Base-by-base conservation (phyloP, 495 filamentous ascomycete genomes). In the Penicillium canescens region DNA sequence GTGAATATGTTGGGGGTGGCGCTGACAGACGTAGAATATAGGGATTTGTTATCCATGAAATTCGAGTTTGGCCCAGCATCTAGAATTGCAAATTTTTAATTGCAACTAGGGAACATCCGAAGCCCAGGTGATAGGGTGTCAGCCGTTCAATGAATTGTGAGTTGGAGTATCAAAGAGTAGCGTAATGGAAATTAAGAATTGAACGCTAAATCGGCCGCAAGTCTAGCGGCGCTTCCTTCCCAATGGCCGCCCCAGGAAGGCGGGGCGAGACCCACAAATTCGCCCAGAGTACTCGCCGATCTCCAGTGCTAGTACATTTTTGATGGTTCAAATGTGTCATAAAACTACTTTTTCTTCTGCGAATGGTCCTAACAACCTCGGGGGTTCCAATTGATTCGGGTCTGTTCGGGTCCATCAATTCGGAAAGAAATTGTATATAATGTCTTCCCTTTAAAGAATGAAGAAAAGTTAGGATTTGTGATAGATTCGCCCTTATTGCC, bases 251-350 rank as follows among this genome's bases (percentile, higher is more conserved):
- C 39, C 39, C 39, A 12, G 38, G 20, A 42, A 42, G 40, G 40
- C 40, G 40, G 40, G 39, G 39, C 23, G 39, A 41, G 39, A n/a
- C 39, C 39, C 39, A 41, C 39, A n/a, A 41, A 10, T 21, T 23
- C 39, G 20, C 16, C 2, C 20, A 13, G 20, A 26, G 40, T 24
- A 16, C 7, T 42, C 24, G 40, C 40, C 11, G 20, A 26, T 42
- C 40, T 38, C 12, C 12, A 38, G 4, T 13, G 12, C 36, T 10
- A 41, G 13, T 9, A 11, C 18, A 41, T 16, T 41, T 16, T 41
- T 41, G 39, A 41, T 23, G 20, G 40, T 24, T 42, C 21, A 42
- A 42, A 42, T 42, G 11, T 42, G 40, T 42, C 40, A 42, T 42
- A 42, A 13, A 42, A 42, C 40, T 6, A 10, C 40, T 3, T 2